Conservation (phyloP, 768 basidiomycete species). For the Amanita polypyramis region DNA sequence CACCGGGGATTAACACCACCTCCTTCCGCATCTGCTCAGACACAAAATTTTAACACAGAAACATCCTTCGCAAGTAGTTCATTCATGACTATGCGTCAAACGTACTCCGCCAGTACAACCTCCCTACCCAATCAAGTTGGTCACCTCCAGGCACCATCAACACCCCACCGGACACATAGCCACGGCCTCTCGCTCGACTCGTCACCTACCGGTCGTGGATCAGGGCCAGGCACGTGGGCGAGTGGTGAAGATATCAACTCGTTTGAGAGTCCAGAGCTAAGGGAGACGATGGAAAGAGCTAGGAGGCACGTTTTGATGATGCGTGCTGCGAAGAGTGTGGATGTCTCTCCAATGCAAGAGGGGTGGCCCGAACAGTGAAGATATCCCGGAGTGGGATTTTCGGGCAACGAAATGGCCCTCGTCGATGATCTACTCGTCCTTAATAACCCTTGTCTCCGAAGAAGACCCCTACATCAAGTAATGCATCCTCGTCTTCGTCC, state of each 20-base stretch:
- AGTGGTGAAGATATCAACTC: conserved; percentile 32
- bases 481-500: no score
- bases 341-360: no score
- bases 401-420: no score
- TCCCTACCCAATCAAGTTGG: conserved; percentile 8
- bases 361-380: no score
- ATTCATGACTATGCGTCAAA: neutral
- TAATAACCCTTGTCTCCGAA: no score
- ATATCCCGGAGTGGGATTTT: no score
- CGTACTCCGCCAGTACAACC: neutral
- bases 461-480: no score
- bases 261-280: conserved; percentile 58
- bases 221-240: conserved; percentile 10
- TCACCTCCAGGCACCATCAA: conserved; percentile 4
- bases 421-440: no score
- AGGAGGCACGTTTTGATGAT: conserved; percentile 17
- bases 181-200: conserved; percentile 5
- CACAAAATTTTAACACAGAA: no score
- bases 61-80: neutral
- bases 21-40: neutral
- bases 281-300: conserved; percentile 64
- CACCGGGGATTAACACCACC: neutral
- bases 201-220: conserved; percentile 10
- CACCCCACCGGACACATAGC: conserved; percentile 9
- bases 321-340: neutral